Evolutionary conservation across 2,329 filamentous ascomycete species (phyloP).

Genomic region (Calycina herbarum): DNA sequence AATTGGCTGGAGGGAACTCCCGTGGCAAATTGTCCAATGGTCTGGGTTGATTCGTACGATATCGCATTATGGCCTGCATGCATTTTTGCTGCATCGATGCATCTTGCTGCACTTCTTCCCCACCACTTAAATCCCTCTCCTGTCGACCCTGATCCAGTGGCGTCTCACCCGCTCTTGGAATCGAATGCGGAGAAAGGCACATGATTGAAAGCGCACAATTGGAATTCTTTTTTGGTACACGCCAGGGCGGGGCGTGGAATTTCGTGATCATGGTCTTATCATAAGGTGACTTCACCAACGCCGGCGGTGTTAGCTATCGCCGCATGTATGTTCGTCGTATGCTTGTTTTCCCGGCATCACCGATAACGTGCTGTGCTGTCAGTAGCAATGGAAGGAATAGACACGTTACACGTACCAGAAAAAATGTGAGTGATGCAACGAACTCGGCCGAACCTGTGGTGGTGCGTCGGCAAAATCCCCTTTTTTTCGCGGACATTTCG

Average conservation of each 20-base stretch:
- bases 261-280: conserved; percentile 4
- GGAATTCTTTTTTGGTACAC: not conserved
- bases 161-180: not conserved
- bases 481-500: conserved; percentile 2
- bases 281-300: not conserved
- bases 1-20: conserved; percentile 7
- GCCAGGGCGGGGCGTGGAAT: not conserved
- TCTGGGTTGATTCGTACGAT: not conserved
- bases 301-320: not conserved
- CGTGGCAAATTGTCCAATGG: not conserved
- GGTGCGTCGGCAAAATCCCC: not conserved
- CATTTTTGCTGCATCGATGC: not conserved
- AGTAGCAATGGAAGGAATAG: not conserved
- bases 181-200: conserved; percentile 1
- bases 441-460: not conserved
- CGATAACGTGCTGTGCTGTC: not conserved
- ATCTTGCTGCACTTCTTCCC: conserved; percentile 1
- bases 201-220: conserved; percentile 2
- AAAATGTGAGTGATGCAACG: not conserved
- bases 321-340: not conserved
- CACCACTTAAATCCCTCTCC: not conserved
- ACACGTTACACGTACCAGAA: not conserved
- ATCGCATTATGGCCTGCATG: not conserved
- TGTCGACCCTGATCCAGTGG: not conserved
- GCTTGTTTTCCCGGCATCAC: not conserved